A percentile compares a stretch with the other conserved stretches of the same genome.
These are phyloP conservation scores for Teratosphaeria pseudoeucalypti DNA, from an alignment of 2,329 filamentous ascomycete species.

Conservation along the genomic window DNA sequence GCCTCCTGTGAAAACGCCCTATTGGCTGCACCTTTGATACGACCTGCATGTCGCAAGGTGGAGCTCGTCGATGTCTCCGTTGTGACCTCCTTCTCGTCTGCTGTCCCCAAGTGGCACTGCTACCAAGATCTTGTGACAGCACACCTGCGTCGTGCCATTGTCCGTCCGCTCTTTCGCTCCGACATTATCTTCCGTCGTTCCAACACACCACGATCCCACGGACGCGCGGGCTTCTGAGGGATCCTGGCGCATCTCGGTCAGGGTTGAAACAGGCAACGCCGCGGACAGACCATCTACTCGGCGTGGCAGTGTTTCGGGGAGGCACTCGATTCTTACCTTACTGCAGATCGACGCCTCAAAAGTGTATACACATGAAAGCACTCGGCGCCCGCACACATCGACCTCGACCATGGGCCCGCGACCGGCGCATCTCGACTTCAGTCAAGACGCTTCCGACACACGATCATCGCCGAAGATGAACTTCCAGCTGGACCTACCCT, in stretches of 20 bases:
- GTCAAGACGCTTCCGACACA: constrained; percentile 3
- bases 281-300: not conserved
- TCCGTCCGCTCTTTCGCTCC: not conserved
- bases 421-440: constrained; percentile 16
- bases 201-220: not conserved
- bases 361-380: not conserved
- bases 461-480: not conserved
- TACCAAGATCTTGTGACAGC: not conserved
- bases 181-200: not conserved
- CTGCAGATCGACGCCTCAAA: not conserved
- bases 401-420: constrained; percentile 18
- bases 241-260: not conserved
- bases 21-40: not conserved
- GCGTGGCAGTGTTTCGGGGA: not conserved
- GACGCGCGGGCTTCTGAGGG: not conserved
- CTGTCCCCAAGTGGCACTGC: not conserved
- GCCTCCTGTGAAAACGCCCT: not conserved
- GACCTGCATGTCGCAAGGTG: not conserved
- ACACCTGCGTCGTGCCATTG: not conserved
- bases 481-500: constrained; percentile 31
- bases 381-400: not conserved
- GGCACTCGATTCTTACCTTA: not conserved
- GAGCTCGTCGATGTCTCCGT: not conserved
- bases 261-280: not conserved
- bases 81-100: not conserved